These are phyloP conservation scores for Kitagawia praeruptora DNA, from an alignment of 129 eudicot genomes.

Conservation along the genomic window DNA sequence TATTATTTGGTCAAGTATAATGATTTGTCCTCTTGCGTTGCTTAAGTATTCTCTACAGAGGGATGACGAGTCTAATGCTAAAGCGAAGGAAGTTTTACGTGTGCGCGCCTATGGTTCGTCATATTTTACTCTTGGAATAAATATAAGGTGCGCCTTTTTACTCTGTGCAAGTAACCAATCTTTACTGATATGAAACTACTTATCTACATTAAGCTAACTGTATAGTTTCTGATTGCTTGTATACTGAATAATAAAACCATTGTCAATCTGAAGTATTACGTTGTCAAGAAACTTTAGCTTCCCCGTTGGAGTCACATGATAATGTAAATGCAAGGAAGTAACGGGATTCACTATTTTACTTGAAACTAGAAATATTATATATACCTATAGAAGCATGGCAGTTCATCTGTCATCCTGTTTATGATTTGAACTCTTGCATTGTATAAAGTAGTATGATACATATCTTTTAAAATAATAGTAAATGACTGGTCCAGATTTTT, in stretches of 20 bases:
- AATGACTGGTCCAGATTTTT: too few species aligned
- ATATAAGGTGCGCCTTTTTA: slow-evolving; percentile 52
- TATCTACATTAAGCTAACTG: neutral
- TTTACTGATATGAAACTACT: neutral
- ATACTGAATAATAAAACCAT: neutral
- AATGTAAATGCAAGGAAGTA: neutral
- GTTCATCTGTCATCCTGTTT: neutral
- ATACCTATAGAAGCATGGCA: neutral
- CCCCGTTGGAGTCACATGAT: neutral
- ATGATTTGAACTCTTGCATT: neutral
- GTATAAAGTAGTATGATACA: neutral
- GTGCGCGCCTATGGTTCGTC: slow-evolving; percentile 98
- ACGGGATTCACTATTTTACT: neutral
- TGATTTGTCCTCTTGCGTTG: slow-evolving; percentile 12
- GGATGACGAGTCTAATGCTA: slow-evolving; percentile 35
- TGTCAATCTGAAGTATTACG: neutral
- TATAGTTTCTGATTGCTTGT: neutral
- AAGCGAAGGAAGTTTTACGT: slow-evolving; percentile 72
- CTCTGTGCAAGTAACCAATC: slow-evolving; percentile 3
- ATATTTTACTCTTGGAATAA: slow-evolving; percentile 83
- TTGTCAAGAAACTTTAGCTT: neutral
- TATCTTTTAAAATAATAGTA: too few species aligned
- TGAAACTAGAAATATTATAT: neutral
- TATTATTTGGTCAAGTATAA: neutral
- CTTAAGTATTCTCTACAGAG: slow-evolving; percentile 27